Evolutionary conservation across 2,329 filamentous ascomycete species (phyloP).

Genomic region (Cercospora nicotianae): DNA sequence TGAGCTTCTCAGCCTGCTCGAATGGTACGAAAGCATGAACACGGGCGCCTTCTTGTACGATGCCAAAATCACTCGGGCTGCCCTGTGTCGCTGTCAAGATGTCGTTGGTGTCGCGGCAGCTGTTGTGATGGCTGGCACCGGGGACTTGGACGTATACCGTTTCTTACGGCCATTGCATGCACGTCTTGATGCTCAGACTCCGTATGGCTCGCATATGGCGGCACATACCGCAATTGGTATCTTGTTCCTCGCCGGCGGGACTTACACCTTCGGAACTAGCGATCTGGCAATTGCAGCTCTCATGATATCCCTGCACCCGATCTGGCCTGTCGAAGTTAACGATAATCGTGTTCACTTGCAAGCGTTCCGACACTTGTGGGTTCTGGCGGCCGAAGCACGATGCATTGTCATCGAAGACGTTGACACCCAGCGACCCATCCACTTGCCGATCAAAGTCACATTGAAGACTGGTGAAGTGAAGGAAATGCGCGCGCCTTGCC

Average conservation of each 20-base stretch:
- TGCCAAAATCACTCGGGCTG: conserved; percentile 76
- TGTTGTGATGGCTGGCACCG: conserved; percentile 93
- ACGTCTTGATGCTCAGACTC: conserved; percentile 75
- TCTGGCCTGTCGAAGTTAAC: conserved; percentile 84
- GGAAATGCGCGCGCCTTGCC: conserved; percentile 54
- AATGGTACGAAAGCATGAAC: conserved; percentile 45
- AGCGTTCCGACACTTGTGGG: conserved; percentile 96
- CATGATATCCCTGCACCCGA: conserved; percentile 88
- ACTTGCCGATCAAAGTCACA: conserved; percentile 41
- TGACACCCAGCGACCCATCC: conserved; percentile 76
- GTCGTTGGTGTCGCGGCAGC: conserved; percentile 77
- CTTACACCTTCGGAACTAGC: conserved; percentile 84
- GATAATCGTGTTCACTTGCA: conserved; percentile 95
- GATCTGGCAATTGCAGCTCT: conserved; percentile 83
- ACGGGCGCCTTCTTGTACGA: conserved; percentile 63
- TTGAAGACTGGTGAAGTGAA: conserved; percentile 32
- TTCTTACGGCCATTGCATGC: conserved; percentile 86
- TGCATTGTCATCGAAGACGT: conserved; percentile 87
- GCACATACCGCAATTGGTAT: conserved; percentile 88
- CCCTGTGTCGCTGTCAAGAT: conserved; percentile 88
- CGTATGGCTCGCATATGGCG: conserved; percentile 92
- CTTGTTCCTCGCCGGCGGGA: conserved; percentile 89
- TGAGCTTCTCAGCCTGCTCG: conserved; percentile 77
- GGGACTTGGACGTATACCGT: conserved; percentile 81
- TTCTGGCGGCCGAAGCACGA: conserved; percentile 83